These are phyloP conservation scores for Blastobotrys apis DNA, from an alignment of 1,139 yeast species.

Conservation along the genomic window DNA sequence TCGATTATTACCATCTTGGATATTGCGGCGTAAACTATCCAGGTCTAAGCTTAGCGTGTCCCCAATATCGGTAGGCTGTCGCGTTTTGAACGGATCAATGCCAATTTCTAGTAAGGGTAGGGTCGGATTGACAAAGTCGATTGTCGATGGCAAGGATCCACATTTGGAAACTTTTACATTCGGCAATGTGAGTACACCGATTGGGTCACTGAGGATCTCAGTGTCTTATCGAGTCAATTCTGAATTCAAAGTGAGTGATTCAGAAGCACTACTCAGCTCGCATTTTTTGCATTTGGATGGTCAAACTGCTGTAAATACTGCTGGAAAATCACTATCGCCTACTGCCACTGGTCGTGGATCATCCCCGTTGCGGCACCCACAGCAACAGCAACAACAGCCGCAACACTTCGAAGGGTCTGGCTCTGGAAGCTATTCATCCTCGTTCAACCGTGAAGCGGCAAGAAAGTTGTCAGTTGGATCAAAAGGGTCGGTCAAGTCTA, in stretches of 20 bases:
- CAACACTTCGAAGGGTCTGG: too few species aligned
- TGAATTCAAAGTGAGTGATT: slow-evolving; percentile 62
- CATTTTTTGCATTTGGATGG: slow-evolving; percentile 52
- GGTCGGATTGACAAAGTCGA: slow-evolving; percentile 71
- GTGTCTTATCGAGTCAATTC: slow-evolving; percentile 75
- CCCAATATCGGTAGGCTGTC: slow-evolving; percentile 49
- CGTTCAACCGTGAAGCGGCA: too few species aligned
- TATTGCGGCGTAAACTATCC: slow-evolving; percentile 43
- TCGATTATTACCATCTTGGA: slow-evolving; percentile 68
- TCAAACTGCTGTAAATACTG: slow-evolving; percentile 13
- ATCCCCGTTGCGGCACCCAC: too few species aligned
- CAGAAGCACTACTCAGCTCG: slow-evolving; percentile 57
- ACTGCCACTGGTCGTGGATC: not conserved
- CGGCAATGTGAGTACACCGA: slow-evolving; percentile 65
- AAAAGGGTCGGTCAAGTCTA: slow-evolving; percentile 3
- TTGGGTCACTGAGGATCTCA: slow-evolving; percentile 68
- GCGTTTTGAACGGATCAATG: slow-evolving; percentile 69
- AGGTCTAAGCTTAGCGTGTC: slow-evolving; percentile 39
- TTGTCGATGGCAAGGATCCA: slow-evolving; percentile 44
- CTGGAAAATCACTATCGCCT: slow-evolving; percentile 1
- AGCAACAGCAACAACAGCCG: too few species aligned
- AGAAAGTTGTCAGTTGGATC: slow-evolving; percentile 5
- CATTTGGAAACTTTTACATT: slow-evolving; percentile 61
- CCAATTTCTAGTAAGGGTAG: slow-evolving; percentile 80
- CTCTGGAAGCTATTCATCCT: too few species aligned